Evolutionary conservation across 495 filamentous ascomycete genomes (phyloP), one percentile per base, ranked within the genome.

Genomic region (Rhizodiscina lignyota): DNA sequence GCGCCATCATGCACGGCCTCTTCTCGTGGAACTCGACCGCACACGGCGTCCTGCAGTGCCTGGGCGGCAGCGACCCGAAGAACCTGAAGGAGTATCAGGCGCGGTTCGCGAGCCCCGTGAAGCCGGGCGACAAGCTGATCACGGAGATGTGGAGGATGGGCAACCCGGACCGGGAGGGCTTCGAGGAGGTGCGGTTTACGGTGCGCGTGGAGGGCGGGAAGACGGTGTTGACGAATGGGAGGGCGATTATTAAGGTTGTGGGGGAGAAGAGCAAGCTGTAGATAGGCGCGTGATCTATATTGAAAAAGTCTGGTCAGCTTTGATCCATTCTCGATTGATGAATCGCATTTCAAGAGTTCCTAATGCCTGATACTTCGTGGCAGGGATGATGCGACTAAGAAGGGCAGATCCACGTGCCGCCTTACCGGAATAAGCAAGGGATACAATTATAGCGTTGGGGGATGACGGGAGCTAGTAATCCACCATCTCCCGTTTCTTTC

Each of bases 41-140:
- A n/a, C 83, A 89, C 48, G 76, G 62, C n/a, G 53, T 92, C 31
- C 60, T 91, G 21, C 61, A 77, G 48, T 60, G 63, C 33, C 56
- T 92, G 6, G 83, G 84, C 18, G 77, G 67, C 4, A 79, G 77
- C 50, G 65, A 94, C 51, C 74, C 83, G 1, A 65, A 63, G 26
- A 87, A 86, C 41, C 62, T 94, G 36, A 77, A 69, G 54, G 79
- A 83, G 54, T 91, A 83, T 61, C 80, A 89, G 62, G 83, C 84
- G 16, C 63, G 84, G 4, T 94, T 92, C 54, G 83, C 83, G 5
- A 74, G 69, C 30, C 83, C 85, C 2, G 85, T 92, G 5, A 71
- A 69, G 45, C 79, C 81, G 0, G 82, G 79, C 3, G 76, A 79
- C 47, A 76, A 72, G 61, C 51, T 79, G 22, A 61, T 78, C 6